Evolutionary conservation across 1,284 basidiomycete species (phyloP), one percentile per base, ranked within the genome.

Genomic region (Blastosporella zonata): DNA sequence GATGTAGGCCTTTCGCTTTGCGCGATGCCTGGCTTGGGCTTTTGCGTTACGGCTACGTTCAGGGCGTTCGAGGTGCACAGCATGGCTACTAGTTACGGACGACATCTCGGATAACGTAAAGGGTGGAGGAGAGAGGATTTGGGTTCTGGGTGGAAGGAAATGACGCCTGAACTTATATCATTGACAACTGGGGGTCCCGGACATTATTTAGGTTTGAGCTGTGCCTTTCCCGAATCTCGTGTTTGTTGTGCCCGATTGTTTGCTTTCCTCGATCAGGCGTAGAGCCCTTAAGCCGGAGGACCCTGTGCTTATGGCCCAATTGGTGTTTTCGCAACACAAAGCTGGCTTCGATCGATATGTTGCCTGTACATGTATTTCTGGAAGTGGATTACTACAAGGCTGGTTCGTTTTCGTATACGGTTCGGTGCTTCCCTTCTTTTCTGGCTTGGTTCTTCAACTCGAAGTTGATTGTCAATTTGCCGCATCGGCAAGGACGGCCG

Each of bases 1-100:
- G 62, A 94, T 90, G 71, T 94, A 93, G 9, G 90, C 91, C 73
- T 94, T 94, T 67, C 92, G 79, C 70, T 94, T 94, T 64, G 91
- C 92, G 49, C 91, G 82, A 74, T 94, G 91, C 60, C 91, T 75
- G 46, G 91, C 90, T 71, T 95, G 91, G 2, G 91, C 92, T 65
- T 88, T 90, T 49, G 88, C 89, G 70, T 90, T 91, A 71, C 89
- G 82, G 71, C 83, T 85, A 55, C 87, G 84, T 67, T 88, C 85
- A 70, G 86, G 85, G 65, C 73, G 73, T 65, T 82, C 79, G 60
- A 63, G 48, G 50, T 67, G 67, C 62, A 62, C 63, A 62, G 69
- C 62, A 64, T 71, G 68, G 55, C 60, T 57, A 55, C 59, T 58
- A 55, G 65, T 64, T 51, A 68, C 59, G 56, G 69, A 67, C 53